Evolutionary conservation across 192 early-diverging fungal species (phyloP).

Genomic region (Backusella sp.): DNA sequence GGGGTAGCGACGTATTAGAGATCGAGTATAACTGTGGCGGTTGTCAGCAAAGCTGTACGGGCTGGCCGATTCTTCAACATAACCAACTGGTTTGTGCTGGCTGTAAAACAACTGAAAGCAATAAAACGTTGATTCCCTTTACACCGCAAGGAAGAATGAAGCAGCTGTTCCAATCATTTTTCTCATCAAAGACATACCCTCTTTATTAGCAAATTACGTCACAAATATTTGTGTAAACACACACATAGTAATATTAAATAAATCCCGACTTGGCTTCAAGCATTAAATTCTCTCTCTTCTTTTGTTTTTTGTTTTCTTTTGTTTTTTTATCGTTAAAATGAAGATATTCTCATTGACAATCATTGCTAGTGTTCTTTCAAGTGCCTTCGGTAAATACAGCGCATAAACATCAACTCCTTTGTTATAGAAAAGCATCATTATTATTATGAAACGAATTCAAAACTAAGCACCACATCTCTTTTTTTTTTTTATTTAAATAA

Average conservation of each 20-base stretch:
- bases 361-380: neutral
- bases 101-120: neutral
- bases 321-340: conserved; percentile 6
- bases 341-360: conserved; percentile 7
- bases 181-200: neutral
- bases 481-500: neutral
- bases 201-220: neutral
- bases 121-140: neutral
- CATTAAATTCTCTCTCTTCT: neutral
- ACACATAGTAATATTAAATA: neutral
- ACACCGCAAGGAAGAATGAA: conserved; percentile 10
- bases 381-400: conserved; percentile 8
- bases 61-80: conserved; percentile 4
- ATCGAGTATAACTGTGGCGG: neutral
- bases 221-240: neutral
- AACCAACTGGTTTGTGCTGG: neutral
- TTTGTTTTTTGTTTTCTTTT: too few relatives aligned
- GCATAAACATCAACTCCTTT: neutral
- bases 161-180: neutral
- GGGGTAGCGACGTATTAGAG: neutral
- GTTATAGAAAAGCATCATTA: neutral
- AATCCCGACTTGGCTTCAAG: neutral
- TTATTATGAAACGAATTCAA: neutral
- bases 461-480: neutral
- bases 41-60: neutral